Evolutionary conservation across 164 flowering plant genomes (phyloP), one percentile per base, ranked within the genome.

Genomic region (Magnolia changhungtana): DNA sequence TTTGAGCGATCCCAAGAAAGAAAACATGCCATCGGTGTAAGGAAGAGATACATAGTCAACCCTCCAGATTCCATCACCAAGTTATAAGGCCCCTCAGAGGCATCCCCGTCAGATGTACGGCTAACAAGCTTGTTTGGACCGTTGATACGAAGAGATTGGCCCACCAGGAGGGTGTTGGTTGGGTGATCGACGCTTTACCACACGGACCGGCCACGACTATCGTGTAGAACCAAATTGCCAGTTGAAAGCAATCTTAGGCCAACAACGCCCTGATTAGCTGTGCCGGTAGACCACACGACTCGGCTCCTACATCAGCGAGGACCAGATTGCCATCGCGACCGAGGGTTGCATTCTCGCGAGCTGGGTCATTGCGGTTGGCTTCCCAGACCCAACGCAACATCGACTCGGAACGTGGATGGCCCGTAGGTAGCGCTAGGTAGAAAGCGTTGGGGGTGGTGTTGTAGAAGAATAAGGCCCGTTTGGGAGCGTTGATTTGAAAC

Each of bases 151-250:
- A 88, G 65, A 2, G 37, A 29, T 69, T 88, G 90, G 6, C n/a
- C 14, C 19, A 89, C 86, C 20, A 87, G 79, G 9, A 86, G 82
- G 9, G 89, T 86, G 70, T 85, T 84, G 0, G 71, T 75, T 1
- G 77, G 77, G 14, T 50, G 74, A 37, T 77, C 80, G 20, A 80
- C 77, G 69, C 80, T 77, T 20, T 80, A 58, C 82, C 82, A 80
- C 11, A 80, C 21, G 21, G 73, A 13, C 49, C 13, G 23, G 8
- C 9, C 61, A 2, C 37, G 63, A 7, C 70, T 24, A 49, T 67
- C 61, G 29, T 24, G 4, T 2, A 81, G 72, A 1, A 76, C 75
- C n/a, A 81, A 74, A 73, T 81, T 81, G 16, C 84, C 84, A 0
- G 78, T 69, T n/a, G 76, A 31, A 14, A 72, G 71, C 16, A 80